Evolutionary conservation across 163 green algal genomes (phyloP).

Genomic region (Volvox carteri): DNA sequence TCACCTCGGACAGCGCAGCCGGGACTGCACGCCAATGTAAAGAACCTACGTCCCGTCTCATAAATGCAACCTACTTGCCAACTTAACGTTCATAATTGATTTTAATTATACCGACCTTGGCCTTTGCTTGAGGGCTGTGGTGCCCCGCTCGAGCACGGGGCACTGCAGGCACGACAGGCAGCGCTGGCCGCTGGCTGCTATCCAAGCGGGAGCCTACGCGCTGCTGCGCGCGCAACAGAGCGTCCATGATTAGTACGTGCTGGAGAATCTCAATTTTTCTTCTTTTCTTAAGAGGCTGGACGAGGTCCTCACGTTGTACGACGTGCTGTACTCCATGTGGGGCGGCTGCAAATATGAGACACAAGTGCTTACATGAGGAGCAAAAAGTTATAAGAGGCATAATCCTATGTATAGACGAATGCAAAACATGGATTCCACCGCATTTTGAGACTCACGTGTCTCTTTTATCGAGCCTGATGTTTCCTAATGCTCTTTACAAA

Average conservation of each 20-base stretch:
- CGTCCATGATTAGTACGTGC: constrained; percentile 23
- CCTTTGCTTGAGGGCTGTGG: neutral
- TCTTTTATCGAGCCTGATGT: too few species aligned
- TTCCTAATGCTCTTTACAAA: too few species aligned
- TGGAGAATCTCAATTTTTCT: too few species aligned
- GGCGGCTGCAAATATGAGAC: neutral
- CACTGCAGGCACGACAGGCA: neutral
- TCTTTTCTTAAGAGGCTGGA: too few species aligned
- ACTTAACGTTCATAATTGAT: too few species aligned
- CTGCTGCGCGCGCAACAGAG: constrained; percentile 43
- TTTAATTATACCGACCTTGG: constrained; percentile 38
- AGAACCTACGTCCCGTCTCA: constrained; percentile 27
- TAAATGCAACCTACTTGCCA: neutral
- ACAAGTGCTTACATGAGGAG: too few species aligned
- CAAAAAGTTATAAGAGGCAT: too few species aligned
- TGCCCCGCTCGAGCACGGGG: neutral
- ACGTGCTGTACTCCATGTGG: neutral
- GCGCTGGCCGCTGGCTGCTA: constrained; percentile 8
- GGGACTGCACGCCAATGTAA: neutral
- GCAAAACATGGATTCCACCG: too few species aligned
- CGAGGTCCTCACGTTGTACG: neutral
- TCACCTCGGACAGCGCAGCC: neutral
- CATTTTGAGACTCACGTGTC: too few species aligned
- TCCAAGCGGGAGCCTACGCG: constrained; percentile 43
- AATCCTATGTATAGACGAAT: too few species aligned